Evolutionary conservation across 2,329 filamentous ascomycete genomes (phyloP).

Genomic region (Verticillium klebahnii): DNA sequence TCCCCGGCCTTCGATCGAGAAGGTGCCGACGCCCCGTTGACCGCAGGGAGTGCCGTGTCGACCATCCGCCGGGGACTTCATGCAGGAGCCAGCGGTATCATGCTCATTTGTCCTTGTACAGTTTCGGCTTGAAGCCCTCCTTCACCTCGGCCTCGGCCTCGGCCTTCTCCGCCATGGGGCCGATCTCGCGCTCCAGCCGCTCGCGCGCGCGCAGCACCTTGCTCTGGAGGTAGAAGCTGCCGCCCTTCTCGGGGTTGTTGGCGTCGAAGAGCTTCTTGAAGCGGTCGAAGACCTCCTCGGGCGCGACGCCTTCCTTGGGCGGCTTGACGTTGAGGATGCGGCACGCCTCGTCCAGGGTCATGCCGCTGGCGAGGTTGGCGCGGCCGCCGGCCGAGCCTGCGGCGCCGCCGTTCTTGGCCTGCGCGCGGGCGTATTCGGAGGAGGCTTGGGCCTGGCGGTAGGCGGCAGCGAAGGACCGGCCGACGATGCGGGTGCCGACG

Average conservation of each 20-base stretch:
- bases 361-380: slow-evolving; percentile 56
- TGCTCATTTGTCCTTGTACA: slow-evolving; percentile 69
- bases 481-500: slow-evolving; percentile 85
- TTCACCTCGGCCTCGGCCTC: slow-evolving; percentile 73
- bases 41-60: not conserved
- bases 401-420: slow-evolving; percentile 52
- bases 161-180: slow-evolving; percentile 64
- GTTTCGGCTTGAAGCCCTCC: slow-evolving; percentile 90
- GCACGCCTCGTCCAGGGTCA: slow-evolving; percentile 94
- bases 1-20: too few species aligned
- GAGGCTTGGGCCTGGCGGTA: slow-evolving; percentile 93
- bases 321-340: slow-evolving; percentile 95
- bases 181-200: slow-evolving; percentile 82
- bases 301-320: slow-evolving; percentile 70
- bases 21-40: too few species aligned
- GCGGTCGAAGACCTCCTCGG: slow-evolving; percentile 74
- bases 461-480: slow-evolving; percentile 87
- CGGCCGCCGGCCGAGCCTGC: slow-evolving; percentile 43
- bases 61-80: not conserved
- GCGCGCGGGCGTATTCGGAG: slow-evolving; percentile 73
- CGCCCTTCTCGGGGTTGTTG: slow-evolving; percentile 93
- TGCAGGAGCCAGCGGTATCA: not conserved
- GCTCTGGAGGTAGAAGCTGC: slow-evolving; percentile 97
- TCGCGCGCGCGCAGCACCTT: slow-evolving; percentile 91
- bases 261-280: slow-evolving; percentile 94